Percentiles rank a stretch among this genome's conserved stretches.
Conservation (phyloP, 2,329 filamentous ascomycete genomes). For the Ophidiomyces ophidiicola region DNA sequence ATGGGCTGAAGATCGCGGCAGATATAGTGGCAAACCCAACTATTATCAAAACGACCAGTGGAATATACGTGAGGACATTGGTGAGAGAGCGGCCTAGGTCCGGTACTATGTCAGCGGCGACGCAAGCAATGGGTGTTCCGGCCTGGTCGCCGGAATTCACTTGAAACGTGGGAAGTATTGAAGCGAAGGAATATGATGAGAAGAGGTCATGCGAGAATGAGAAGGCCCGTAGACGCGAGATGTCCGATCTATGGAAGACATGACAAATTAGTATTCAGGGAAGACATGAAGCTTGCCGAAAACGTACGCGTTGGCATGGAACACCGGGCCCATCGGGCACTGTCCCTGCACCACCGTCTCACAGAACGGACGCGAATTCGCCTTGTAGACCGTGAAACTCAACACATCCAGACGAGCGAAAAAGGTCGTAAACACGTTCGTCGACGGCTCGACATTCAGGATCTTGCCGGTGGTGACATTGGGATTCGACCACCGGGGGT, state of each 20-base stretch:
- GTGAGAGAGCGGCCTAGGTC: constrained; percentile 58
- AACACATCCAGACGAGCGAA: constrained; percentile 60
- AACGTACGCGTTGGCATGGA: constrained; percentile 44
- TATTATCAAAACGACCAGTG: constrained; percentile 63
- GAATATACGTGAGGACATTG: constrained; percentile 62
- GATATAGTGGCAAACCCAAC: constrained; percentile 73
- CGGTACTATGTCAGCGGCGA: constrained; percentile 73
- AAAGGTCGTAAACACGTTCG: constrained; percentile 59
- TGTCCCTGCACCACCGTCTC: constrained; percentile 43
- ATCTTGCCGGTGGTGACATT: constrained; percentile 65
- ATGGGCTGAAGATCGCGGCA: constrained; percentile 80
- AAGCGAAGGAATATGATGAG: constrained; percentile 77
- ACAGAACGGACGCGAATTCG: constrained; percentile 53
- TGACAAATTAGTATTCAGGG: no score
- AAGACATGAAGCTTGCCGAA: constrained; percentile 4
- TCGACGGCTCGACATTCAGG: constrained; percentile 45
- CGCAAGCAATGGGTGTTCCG: constrained; percentile 59
- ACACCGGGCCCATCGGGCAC: constrained; percentile 67
- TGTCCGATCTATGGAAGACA: constrained; percentile 32
- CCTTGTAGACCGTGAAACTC: constrained; percentile 58
- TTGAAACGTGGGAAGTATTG: constrained; percentile 59
- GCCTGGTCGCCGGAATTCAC: constrained; percentile 61
- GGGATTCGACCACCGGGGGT: constrained; percentile 50
- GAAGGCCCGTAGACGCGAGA: constrained; percentile 54
- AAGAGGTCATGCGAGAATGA: constrained; percentile 60